phyloP scores from a whole-genome alignment of 139 green algal species.

The Spirogloea muscicola region DNA sequence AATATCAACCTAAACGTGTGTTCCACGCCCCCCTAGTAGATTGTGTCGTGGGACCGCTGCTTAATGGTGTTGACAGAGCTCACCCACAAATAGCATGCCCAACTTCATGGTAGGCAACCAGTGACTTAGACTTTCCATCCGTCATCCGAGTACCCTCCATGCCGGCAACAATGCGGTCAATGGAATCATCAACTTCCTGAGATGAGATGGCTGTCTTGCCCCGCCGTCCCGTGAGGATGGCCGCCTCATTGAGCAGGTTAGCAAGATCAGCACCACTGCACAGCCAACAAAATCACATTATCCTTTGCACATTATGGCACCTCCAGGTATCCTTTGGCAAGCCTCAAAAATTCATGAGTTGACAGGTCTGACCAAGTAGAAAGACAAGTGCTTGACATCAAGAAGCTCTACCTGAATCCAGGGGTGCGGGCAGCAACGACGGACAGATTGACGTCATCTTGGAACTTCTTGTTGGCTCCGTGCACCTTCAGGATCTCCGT shows the following conservation, averaged over 20 bases:
- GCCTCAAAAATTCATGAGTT: too few relatives aligned
- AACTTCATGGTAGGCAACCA: constrained; percentile 97
- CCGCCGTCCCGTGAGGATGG: constrained; percentile 91
- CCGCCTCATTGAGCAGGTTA: constrained; percentile 99
- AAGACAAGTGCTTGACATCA: too few relatives aligned
- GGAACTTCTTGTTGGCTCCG: constrained; percentile 89
- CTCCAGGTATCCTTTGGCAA: too few relatives aligned
- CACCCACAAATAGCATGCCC: constrained; percentile 94
- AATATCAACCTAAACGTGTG: too few relatives aligned
- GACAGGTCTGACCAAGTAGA: too few relatives aligned
- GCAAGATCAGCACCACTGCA: constrained; percentile 91
- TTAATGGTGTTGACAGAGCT: too few relatives aligned
- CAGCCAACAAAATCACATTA: too few relatives aligned
- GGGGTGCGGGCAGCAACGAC: constrained; percentile 91
- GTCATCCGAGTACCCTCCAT: constrained; percentile 98
- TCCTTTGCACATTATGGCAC: too few relatives aligned
- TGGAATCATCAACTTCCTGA: constrained; percentile 88
- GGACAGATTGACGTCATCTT: constrained; percentile 90
- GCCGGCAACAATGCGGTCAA: constrained; percentile 93
- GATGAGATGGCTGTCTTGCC: constrained; percentile 66
- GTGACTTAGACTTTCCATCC: constrained; percentile 94
- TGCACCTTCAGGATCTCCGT: constrained; percentile 94
- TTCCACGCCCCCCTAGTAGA: too few relatives aligned
- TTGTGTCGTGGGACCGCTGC: too few relatives aligned
- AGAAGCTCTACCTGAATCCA: too few relatives aligned